Conservation (phyloP, 495 filamentous ascomycete genomes). For the Podospora pseudocomata region DNA sequence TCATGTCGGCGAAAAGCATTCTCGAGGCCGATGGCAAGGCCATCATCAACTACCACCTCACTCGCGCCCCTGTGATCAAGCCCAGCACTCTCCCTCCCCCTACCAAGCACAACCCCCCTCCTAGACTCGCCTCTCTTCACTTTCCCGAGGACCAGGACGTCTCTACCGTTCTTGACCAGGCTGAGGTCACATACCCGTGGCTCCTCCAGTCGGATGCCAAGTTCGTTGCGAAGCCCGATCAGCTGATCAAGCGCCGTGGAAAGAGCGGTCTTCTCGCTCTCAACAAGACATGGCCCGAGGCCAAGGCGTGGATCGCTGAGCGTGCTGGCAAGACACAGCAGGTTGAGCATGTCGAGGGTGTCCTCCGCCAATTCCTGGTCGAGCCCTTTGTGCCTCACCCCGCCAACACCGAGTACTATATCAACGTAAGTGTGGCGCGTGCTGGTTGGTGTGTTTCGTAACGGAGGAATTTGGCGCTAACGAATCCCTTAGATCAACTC, state of each 20-base stretch:
- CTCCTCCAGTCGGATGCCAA: slow-evolving; percentile 73
- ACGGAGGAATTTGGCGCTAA: slow-evolving; percentile 61
- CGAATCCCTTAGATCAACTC: slow-evolving; percentile 33
- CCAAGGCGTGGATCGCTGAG: slow-evolving; percentile 86
- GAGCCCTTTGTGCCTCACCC: slow-evolving; percentile 98
- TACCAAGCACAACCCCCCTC: slow-evolving; percentile 83
- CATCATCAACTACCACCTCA: slow-evolving; percentile 99
- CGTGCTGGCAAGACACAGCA: slow-evolving; percentile 85
- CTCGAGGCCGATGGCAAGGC: slow-evolving; percentile 99
- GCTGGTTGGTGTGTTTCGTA: slow-evolving; percentile 75
- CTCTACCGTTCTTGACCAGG: slow-evolving; percentile 86
- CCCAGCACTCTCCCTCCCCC: slow-evolving; percentile 85
- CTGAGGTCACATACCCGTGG: slow-evolving; percentile 94
- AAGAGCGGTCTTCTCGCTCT: slow-evolving; percentile 96
- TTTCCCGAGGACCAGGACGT: slow-evolving; percentile 86
- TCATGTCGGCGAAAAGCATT: slow-evolving; percentile 98
- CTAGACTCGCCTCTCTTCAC: slow-evolving; percentile 85
- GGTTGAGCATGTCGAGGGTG: slow-evolving; percentile 88
- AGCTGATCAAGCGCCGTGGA: slow-evolving; percentile 97
- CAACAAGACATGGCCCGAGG: slow-evolving; percentile 96
- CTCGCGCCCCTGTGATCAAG: slow-evolving; percentile 95
- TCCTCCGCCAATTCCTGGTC: slow-evolving; percentile 90
- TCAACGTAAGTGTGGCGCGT: slow-evolving; percentile 55
- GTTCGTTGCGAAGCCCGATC: slow-evolving; percentile 99
- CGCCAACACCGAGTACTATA: slow-evolving; percentile 92